Conservation (phyloP, 225 moss, liverwort and hornwort species). For the Bryum argenteum region DNA sequence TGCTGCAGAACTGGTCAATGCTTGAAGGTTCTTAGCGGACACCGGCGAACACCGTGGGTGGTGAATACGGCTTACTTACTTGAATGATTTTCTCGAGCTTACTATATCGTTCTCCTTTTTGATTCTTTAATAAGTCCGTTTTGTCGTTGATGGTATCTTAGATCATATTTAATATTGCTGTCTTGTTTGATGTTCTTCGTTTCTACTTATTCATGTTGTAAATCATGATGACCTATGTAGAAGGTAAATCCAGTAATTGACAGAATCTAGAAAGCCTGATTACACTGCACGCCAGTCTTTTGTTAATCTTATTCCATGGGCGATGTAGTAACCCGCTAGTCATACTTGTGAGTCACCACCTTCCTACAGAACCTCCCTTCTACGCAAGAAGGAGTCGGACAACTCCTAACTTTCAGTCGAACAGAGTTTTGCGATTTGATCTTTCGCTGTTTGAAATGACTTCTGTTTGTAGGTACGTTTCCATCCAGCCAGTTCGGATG, state of each 20-base stretch:
- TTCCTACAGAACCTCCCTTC: too few species aligned
- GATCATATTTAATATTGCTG: conserved; percentile 4
- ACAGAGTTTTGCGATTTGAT: too few species aligned
- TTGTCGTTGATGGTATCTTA: not conserved
- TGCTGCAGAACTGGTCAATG: conserved; percentile 96
- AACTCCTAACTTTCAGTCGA: too few species aligned
- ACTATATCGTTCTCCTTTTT: too few species aligned
- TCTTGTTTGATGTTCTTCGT: not conserved
- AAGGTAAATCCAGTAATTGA: not conserved
- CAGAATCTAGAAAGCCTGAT: not conserved
- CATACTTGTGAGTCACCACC: too few species aligned
- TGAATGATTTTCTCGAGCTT: not conserved
- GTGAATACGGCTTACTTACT: conserved; percentile 48
- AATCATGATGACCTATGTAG: not conserved
- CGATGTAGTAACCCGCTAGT: too few species aligned
- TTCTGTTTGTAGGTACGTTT: conserved; percentile 77
- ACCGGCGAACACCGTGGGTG: conserved; percentile 99
- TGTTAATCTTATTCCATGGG: not conserved
- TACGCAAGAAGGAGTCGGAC: too few species aligned
- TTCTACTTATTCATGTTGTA: not conserved
- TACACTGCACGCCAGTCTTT: conserved; percentile 4
- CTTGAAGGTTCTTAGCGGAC: conserved; percentile 94
- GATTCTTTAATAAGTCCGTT: too few species aligned
- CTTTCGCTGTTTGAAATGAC: too few species aligned
- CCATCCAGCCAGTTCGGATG: conserved; percentile 98